A percentile compares a stretch with the other conserved stretches of the same genome.
Conservation (phyloP, 163 green algal species). For the Botryococcus braunii region DNA sequence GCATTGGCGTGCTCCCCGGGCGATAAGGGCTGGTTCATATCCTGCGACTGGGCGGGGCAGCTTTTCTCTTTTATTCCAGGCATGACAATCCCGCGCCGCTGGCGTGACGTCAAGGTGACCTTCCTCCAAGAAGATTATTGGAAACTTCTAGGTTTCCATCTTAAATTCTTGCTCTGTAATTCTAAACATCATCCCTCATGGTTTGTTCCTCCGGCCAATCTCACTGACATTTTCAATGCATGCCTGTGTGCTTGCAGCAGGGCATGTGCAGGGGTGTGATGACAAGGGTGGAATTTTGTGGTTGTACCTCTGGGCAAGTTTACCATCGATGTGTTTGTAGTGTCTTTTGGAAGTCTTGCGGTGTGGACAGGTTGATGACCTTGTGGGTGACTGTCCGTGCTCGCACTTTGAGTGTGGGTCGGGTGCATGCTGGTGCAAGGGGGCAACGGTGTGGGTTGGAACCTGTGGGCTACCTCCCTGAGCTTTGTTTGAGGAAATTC, state of each 20-base stretch:
- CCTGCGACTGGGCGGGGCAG: slow-evolving; percentile 26
- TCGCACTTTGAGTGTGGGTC: too few species aligned
- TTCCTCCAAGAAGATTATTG: neutral
- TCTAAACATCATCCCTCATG: neutral
- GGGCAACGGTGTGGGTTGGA: too few species aligned
- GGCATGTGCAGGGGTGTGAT: neutral
- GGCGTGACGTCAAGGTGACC: slow-evolving; percentile 24
- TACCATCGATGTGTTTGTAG: too few species aligned
- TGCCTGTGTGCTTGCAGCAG: neutral
- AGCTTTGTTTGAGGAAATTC: too few species aligned
- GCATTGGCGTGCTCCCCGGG: slow-evolving; percentile 13
- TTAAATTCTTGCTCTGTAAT: neutral
- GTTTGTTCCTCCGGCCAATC: neutral
- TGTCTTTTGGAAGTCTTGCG: too few species aligned
- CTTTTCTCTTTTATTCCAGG: slow-evolving; percentile 38
- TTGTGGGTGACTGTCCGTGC: too few species aligned
- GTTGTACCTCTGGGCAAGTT: too few species aligned
- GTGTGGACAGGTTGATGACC: too few species aligned
- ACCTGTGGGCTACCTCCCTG: too few species aligned
- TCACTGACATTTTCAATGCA: too few species aligned
- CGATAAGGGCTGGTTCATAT: slow-evolving; percentile 40
- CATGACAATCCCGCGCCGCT: slow-evolving; percentile 13
- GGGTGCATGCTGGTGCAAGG: too few species aligned
- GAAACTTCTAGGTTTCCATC: neutral
- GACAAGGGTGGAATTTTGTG: neutral